Evolutionary conservation across 192 early-diverging fungal species (phyloP).

Genomic region (Haplosporangium gracile): DNA sequence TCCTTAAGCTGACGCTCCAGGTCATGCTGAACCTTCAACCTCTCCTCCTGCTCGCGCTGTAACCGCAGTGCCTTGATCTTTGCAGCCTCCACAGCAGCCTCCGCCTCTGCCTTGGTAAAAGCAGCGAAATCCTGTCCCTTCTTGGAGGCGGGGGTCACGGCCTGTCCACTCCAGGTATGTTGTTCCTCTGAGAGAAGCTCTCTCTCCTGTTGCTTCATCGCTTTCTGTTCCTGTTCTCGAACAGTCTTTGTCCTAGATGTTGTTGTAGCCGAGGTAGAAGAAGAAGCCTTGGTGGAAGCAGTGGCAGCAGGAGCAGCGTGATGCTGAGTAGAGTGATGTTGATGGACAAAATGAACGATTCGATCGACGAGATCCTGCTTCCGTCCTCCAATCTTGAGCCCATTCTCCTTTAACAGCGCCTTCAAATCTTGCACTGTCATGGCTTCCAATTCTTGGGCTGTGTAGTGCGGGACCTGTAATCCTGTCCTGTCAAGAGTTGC

Average conservation of each 20-base stretch:
- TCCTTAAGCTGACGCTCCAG: conserved; percentile 10
- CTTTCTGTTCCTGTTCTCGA: neutral
- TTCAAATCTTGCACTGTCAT: conserved; percentile 26
- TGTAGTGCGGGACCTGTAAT: conserved; percentile 11
- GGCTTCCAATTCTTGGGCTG: conserved; percentile 23
- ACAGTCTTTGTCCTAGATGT: neutral
- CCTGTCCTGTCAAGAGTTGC: neutral
- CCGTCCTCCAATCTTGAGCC: conserved; percentile 26
- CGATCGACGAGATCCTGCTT: conserved; percentile 34
- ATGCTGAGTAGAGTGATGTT: conserved; percentile 3
- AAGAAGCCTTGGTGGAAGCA: neutral
- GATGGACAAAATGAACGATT: conserved; percentile 1
- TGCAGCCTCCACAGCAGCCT: neutral
- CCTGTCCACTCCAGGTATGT: neutral
- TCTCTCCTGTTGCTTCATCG: conserved; percentile 1
- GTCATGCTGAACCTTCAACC: conserved; percentile 9
- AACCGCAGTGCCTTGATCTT: neutral
- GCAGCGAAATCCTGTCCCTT: neutral
- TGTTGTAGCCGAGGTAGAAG: neutral
- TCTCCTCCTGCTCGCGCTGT: neutral
- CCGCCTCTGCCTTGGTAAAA: too few species aligned
- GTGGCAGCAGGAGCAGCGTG: neutral
- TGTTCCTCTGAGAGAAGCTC: conserved; percentile 1
- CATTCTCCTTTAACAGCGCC: conserved; percentile 21
- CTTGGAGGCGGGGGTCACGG: neutral